Conservation (phyloP, 495 filamentous ascomycete species). For the Xylaria sp. region DNA sequence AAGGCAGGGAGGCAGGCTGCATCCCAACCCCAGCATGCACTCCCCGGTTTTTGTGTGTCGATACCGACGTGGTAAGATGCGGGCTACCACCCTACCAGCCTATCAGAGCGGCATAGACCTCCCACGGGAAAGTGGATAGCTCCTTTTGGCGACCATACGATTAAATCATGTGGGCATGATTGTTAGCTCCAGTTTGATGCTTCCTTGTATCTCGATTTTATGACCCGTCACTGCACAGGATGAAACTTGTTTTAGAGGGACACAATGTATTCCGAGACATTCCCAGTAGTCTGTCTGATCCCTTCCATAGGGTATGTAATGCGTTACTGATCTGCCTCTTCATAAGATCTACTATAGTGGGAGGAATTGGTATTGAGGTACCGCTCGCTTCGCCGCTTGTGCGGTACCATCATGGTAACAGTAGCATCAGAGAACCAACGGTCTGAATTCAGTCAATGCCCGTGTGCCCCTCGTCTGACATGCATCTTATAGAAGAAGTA, state of each 20-base stretch:
- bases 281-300: not conserved
- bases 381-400: not conserved
- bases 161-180: not conserved
- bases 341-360: not conserved
- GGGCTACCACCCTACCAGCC: constrained; percentile 4
- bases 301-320: not conserved
- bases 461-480: not conserved
- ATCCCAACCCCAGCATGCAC: constrained; percentile 7
- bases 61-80: not conserved
- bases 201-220: not conserved
- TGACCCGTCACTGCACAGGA: not conserved
- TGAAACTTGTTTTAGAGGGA: constrained; percentile 1
- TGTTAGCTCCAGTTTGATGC: not conserved
- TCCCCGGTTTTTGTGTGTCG: constrained; percentile 15
- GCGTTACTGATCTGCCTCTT: not conserved
- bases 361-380: not conserved
- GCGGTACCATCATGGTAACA: not conserved
- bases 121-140: not conserved
- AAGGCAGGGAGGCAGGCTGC: constrained; percentile 17
- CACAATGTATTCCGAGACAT: not conserved
- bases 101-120: not conserved
- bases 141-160: not conserved
- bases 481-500: constrained; percentile 5
- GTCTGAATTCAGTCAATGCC: constrained; percentile 1
- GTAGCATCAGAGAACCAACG: not conserved